phyloP scores from a whole-genome alignment of 1,284 basidiomycete species.

The Wallemia mellicola region DNA sequence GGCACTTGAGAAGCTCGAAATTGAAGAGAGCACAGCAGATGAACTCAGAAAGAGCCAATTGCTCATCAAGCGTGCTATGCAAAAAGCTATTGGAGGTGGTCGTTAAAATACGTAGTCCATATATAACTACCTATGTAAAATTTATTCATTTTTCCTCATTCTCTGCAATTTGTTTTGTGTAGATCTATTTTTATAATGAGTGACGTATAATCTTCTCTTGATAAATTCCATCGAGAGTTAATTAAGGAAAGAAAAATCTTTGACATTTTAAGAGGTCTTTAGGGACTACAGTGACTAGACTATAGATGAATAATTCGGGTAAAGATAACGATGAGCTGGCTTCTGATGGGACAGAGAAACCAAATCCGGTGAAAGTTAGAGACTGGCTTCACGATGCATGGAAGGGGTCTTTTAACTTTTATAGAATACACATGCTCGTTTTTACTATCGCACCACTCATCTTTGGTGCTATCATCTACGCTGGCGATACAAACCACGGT shows the following conservation, averaged over 20 bases:
- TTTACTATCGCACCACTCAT: constrained; percentile 45
- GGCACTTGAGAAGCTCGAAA: constrained; percentile 83
- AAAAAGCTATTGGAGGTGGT: constrained; percentile 35
- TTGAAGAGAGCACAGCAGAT: constrained; percentile 67
- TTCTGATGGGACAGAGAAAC: no score
- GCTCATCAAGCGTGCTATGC: constrained; percentile 69
- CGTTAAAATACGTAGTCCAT: neutral
- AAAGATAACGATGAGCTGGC: neutral
- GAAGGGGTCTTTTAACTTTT: constrained; percentile 19
- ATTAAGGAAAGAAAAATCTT: neutral
- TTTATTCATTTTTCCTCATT: neutral
- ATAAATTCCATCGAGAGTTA: neutral
- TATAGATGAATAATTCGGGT: neutral
- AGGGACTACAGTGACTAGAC: neutral
- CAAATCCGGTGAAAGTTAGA: no score
- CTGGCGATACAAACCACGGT: constrained; percentile 29
- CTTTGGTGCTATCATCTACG: constrained; percentile 39
- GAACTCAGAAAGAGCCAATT: constrained; percentile 81
- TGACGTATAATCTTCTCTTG: no score
- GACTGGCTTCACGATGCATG: no score
- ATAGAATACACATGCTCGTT: constrained; percentile 25
- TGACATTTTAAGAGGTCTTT: neutral
- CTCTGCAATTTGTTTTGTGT: neutral
- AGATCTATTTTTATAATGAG: neutral
- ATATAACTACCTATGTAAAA: neutral